Evolutionary conservation across 2,329 filamentous ascomycete species (phyloP), one percentile per base, ranked within the genome.

Genomic region (Aspergillus sp.): DNA sequence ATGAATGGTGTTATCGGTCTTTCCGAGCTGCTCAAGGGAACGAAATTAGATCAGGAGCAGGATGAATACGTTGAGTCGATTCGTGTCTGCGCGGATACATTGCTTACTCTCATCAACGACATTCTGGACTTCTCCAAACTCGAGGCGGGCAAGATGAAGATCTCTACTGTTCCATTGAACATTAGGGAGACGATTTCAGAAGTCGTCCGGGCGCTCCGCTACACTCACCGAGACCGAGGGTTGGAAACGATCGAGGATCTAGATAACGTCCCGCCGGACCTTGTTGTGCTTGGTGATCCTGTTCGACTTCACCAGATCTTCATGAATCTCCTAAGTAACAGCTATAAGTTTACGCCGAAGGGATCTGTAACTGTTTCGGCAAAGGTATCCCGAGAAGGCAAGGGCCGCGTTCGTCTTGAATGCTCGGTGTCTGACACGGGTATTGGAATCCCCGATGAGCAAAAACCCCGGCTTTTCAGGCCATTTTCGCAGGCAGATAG

Each of bases 401-500:
- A 83, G 13, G 85, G 90, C 40, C 83, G 83, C 57, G 87, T 91
- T 6, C 87, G 86, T 24, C 80, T 96, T 55, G 92, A 89, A 2
- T 95, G 93, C 71, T 93, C 90, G 75, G 91, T 97, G 33, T 82
- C 87, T 51, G 93, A 97, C 70, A 96, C 92, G 0, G 93, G 93
- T 30, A 96, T 97, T 60, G 93, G 93, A 17, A 96, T 97, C 56
- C 88, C 90, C 0, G 84, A 89, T 19, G 77, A 79, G 57, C 88
- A 93, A 70, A 82, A 93, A 49, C 86, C 88, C 60, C 95, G 95
- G 61, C 82, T 97, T 1, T 97, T 97, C 82, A 85, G 91, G 66
- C 93, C 93, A 0, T 97, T 97, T 70, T 93, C 90, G 55, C 93
- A 97, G 75, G 93, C 93, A 1, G 93, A 97, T 74, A 89, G 89